Evolutionary conservation across 2,329 filamentous ascomycete genomes (phyloP).

Genomic region (Raffaelea ambrosiae): DNA sequence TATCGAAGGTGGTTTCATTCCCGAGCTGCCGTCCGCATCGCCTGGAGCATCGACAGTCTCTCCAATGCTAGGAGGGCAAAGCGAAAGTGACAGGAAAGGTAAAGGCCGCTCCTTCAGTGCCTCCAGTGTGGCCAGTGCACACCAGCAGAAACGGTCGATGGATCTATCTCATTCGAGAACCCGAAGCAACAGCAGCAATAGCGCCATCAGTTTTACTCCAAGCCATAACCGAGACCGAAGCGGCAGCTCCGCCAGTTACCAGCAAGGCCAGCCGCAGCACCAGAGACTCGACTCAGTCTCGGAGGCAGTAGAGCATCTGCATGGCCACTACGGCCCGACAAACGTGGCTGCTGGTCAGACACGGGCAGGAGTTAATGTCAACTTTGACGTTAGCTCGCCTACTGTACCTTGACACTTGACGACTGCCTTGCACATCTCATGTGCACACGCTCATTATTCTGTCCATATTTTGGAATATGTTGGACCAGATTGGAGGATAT

Average conservation of each 20-base stretch:
- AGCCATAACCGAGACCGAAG: conserved; percentile 12
- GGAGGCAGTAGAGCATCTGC: conserved; percentile 31
- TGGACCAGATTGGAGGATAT: too few species aligned
- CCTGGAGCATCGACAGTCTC: background rate
- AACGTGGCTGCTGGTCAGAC: conserved; percentile 34
- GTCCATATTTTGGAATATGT: too few species aligned
- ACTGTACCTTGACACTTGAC: conserved; percentile 1
- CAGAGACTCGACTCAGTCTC: conserved; percentile 25
- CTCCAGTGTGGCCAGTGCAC: conserved; percentile 6
- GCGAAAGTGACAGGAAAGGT: background rate
- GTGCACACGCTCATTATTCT: too few species aligned
- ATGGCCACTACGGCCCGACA: conserved; percentile 37
- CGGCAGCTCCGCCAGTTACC: conserved; percentile 13
- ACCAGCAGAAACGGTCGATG: conserved; percentile 13
- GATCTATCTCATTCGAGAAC: background rate
- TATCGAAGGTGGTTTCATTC: conserved; percentile 20
- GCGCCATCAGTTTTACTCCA: conserved; percentile 1
- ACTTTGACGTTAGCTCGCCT: conserved; percentile 8
- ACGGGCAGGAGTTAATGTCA: conserved; percentile 15
- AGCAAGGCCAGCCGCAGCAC: background rate
- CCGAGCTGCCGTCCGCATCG: conserved; percentile 26
- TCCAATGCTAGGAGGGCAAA: too few species aligned
- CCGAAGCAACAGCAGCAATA: conserved; percentile 18
- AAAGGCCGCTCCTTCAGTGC: conserved; percentile 17
- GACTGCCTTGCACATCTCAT: too few species aligned